These are phyloP conservation scores for Corrigiola litoralis DNA, from an alignment of 179 eudicot species.

Conservation along the genomic window DNA sequence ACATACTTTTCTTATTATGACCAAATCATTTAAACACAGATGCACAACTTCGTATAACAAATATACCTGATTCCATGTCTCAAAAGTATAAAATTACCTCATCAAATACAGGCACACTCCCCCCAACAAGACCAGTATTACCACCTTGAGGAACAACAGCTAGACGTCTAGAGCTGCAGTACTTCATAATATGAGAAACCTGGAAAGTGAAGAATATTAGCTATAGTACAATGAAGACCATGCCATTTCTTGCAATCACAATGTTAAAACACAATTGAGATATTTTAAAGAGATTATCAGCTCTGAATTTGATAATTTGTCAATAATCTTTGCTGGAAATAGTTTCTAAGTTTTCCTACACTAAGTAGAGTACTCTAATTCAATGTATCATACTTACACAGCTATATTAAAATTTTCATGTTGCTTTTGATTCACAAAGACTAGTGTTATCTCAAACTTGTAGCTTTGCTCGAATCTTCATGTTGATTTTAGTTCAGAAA, in stretches of 20 bases:
- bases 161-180: slow-evolving; percentile 69
- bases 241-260: not conserved
- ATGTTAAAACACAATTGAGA: not conserved
- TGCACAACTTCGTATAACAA: not conserved
- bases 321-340: not conserved
- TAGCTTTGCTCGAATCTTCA: no score
- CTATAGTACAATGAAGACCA: not conserved
- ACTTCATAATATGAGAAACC: slow-evolving; percentile 77
- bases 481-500: no score
- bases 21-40: not conserved
- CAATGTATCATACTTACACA: no score
- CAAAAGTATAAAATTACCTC: slow-evolving; percentile 50
- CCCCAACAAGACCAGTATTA: slow-evolving; percentile 98
- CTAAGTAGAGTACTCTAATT: no score
- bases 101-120: slow-evolving; percentile 96
- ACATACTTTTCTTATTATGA: not conserved
- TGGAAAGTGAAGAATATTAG: slow-evolving; percentile 29
- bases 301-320: not conserved
- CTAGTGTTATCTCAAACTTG: no score
- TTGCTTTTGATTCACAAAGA: no score
- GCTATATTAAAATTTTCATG: no score
- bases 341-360: not conserved
- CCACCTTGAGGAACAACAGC: slow-evolving; percentile 99
- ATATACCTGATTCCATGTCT: not conserved
- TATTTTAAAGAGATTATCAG: not conserved